Conservation (phyloP, 1,139 yeast species). For the Petasospora fabianii region DNA sequence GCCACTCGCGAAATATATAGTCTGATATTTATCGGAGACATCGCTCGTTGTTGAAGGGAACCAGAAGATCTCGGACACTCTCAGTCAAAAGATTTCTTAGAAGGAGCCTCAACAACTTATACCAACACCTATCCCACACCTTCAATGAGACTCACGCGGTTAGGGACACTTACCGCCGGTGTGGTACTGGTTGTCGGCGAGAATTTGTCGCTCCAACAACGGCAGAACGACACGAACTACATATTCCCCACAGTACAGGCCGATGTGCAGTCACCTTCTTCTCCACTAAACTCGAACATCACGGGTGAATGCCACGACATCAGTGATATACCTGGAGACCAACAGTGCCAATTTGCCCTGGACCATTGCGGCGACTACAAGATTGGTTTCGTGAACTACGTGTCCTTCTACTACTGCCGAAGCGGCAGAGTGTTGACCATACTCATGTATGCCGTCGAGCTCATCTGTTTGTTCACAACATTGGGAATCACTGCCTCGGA, state of each 20-base stretch:
- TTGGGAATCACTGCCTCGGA: conserved; percentile 78
- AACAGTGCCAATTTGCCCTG: conserved; percentile 44
- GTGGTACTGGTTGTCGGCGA: background rate
- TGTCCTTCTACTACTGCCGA: conserved; percentile 40
- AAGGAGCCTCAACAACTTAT: too few relatives aligned
- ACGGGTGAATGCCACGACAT: conserved; percentile 18
- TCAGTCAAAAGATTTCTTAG: too few relatives aligned
- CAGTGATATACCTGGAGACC: conserved; percentile 27
- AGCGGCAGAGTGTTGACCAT: conserved; percentile 23
- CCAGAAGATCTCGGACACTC: too few relatives aligned
- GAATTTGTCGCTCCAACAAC: background rate
- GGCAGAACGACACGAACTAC: conserved; percentile 4
- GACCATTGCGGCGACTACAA: conserved; percentile 39
- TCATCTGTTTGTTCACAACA: conserved; percentile 48
- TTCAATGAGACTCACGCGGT: too few relatives aligned
- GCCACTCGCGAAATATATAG: too few relatives aligned
- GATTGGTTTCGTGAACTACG: conserved; percentile 42
- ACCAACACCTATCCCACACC: too few relatives aligned
- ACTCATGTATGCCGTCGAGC: conserved; percentile 21
- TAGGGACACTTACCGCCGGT: background rate
- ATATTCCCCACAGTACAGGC: conserved; percentile 7
- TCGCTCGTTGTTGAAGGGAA: too few relatives aligned
- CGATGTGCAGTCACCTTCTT: background rate
- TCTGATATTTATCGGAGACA: too few relatives aligned
- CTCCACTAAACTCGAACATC: conserved; percentile 1